phyloP scores from a whole-genome alignment of 805 yeast species.

The Diddensiella santjacobensis region DNA sequence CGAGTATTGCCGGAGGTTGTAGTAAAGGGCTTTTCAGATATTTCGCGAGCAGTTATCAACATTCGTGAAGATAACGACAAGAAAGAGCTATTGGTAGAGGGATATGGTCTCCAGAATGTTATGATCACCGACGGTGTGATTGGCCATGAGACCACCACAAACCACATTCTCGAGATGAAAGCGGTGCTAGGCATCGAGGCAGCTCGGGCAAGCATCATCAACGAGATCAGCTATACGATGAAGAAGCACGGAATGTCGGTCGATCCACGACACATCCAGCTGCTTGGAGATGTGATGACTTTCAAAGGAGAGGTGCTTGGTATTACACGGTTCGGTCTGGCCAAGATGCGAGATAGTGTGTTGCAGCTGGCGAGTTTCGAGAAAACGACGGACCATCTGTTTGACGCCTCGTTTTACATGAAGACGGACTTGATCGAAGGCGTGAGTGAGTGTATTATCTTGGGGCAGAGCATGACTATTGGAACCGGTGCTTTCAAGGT shows the following conservation, averaged over 20 bases:
- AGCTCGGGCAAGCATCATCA: constrained; percentile 87
- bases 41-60: constrained; percentile 94
- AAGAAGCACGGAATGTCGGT: constrained; percentile 99
- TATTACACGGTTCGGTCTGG: constrained; percentile 94
- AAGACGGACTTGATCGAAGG: constrained; percentile 95
- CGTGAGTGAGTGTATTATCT: constrained; percentile 93
- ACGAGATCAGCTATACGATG: constrained; percentile 96
- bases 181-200: constrained; percentile 96
- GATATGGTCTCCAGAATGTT: constrained; percentile 92
- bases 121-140: constrained; percentile 97
- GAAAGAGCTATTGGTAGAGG: constrained; percentile 88
- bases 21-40: constrained; percentile 88
- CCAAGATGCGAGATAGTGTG: constrained; percentile 98
- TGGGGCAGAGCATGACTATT: constrained; percentile 95
- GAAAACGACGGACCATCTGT: constrained; percentile 96
- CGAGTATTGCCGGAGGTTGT: constrained; percentile 82
- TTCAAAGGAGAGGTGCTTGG: constrained; percentile 98
- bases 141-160: constrained; percentile 81
- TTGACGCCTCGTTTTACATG: constrained; percentile 98
- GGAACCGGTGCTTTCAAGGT: constrained; percentile 97
- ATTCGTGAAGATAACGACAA: constrained; percentile 80
- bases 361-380: constrained; percentile 95
- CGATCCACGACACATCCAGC: constrained; percentile 98
- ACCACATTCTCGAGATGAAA: constrained; percentile 86
- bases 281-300: constrained; percentile 97